phyloP scores from a whole-genome alignment of 768 basidiomycete genomes.

The Tylopilus sp. region DNA sequence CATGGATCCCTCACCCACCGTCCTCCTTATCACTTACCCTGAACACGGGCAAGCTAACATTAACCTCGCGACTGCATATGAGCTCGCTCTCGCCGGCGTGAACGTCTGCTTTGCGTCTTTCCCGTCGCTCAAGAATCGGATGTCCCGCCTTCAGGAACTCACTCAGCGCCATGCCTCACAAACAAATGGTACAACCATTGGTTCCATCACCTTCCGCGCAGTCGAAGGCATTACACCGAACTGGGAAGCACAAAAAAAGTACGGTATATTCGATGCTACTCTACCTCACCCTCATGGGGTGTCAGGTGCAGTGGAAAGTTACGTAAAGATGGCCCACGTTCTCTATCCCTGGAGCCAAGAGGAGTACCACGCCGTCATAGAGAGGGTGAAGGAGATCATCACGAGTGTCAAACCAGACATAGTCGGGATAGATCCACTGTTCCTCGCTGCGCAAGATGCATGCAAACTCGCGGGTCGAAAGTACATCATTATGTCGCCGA shows the following conservation, averaged over 20 bases:
- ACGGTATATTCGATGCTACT: not conserved
- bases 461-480: slow-evolving; percentile 4
- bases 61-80: slow-evolving; percentile 11
- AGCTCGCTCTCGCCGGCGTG: slow-evolving; percentile 10
- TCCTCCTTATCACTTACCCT: slow-evolving; percentile 9
- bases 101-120: slow-evolving; percentile 13
- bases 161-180: not conserved
- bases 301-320: slow-evolving; percentile 2
- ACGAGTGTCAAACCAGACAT: not conserved
- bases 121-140: slow-evolving; percentile 5
- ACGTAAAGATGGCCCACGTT: not conserved
- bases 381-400: slow-evolving; percentile 1
- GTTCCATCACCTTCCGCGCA: slow-evolving; percentile 7
- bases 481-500: slow-evolving; percentile 1
- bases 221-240: not conserved
- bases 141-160: slow-evolving; percentile 6
- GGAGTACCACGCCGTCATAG: slow-evolving; percentile 5
- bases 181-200: not conserved
- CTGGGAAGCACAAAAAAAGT: not conserved
- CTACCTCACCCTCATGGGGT: slow-evolving; percentile 1
- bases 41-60: slow-evolving; percentile 9
- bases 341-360: slow-evolving; percentile 1
- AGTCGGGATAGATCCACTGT: not conserved
- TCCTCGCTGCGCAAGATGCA: slow-evolving; percentile 2
- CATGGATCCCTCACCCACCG: slow-evolving; percentile 6